Percentiles rank a stretch among this genome's conserved stretches.
Evolutionary conservation across 352 stramenopile genomes (phyloP).

Genomic region (Phytophthora boehmeriae): DNA sequence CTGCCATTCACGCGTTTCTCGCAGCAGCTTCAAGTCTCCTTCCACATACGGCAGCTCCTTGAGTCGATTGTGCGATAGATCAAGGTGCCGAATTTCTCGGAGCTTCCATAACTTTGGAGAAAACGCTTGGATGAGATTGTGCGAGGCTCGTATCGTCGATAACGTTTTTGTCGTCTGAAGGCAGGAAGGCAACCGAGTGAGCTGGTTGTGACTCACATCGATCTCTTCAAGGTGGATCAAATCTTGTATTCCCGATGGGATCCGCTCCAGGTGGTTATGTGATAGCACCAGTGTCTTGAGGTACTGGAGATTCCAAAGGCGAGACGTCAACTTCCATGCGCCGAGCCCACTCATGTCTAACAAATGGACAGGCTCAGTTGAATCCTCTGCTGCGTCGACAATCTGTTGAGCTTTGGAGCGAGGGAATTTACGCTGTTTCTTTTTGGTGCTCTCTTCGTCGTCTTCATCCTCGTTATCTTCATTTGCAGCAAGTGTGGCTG

Average conservation of each 20-base stretch:
- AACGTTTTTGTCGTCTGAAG: constrained; percentile 68
- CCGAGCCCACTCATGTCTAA: constrained; percentile 62
- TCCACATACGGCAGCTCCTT: constrained; percentile 65
- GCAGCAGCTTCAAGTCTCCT: constrained; percentile 69
- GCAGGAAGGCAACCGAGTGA: constrained; percentile 64
- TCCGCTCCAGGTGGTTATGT: constrained; percentile 55
- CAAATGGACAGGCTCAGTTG: constrained; percentile 11
- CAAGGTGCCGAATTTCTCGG: constrained; percentile 41
- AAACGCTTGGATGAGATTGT: constrained; percentile 66
- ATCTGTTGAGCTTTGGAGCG: constrained; percentile 64
- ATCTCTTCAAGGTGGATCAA: constrained; percentile 57
- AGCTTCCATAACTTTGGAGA: constrained; percentile 78
- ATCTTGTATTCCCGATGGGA: constrained; percentile 80
- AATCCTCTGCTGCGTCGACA: constrained; percentile 60
- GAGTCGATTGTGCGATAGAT: constrained; percentile 63
- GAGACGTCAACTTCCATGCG: constrained; percentile 61
- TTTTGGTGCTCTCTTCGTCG: constrained; percentile 32
- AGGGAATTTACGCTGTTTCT: constrained; percentile 42
- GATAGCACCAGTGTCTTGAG: constrained; percentile 49
- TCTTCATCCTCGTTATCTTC: constrained; percentile 27
- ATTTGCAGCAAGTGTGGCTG: constrained; percentile 3
- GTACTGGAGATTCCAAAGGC: constrained; percentile 72
- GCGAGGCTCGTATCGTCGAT: constrained; percentile 45
- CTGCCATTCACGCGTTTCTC: constrained; percentile 78
- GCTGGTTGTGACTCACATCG: constrained; percentile 63